Evolutionary conservation across 2,329 filamentous ascomycete species (phyloP), one percentile per base, ranked within the genome.

Genomic region (Akanthomyces dipterigenus): DNA sequence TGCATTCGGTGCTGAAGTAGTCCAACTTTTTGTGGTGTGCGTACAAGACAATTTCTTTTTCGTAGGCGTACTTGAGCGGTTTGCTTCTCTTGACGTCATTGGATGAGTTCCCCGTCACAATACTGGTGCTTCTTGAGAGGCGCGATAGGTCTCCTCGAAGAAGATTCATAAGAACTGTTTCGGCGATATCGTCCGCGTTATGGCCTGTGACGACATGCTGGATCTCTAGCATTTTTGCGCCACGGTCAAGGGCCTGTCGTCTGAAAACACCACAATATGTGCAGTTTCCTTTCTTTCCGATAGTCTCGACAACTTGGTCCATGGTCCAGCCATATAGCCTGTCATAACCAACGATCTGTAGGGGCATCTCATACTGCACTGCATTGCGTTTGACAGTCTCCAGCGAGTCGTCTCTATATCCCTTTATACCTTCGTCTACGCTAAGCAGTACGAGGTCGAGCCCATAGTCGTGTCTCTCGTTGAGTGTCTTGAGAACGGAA

Each of bases 291-390:
- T 97, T 98, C 78, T 97, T 98, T 16, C 95, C 95, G 55, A 99
- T 90, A 53, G 93, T 91, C 69, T 93, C 90, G 4, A 99, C 96
- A 11, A 99, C 95, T 71, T 98, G 91, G 70, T 99, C 95, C 95
- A 99, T 99, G 1, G 93, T 97, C 95, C 95, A 99, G 9, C 93
- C 95, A 72, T 99, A 99, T 11, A 99, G 80, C 70, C 97, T 90
- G 59, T 88, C 88, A 70, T 99, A 99, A 55, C 93, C 92, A 55
- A 99, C 86, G 61, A 99, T 96, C 68, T 91, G 90, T 54, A 99
- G 78, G 0, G 90, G 86, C 88, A 99, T 96, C 1, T 88, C 86
- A 75, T 98, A 97, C 74, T 98, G 92, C 14, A 84, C 74, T 0
- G 93, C 90, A 74, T 99, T 98, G 63, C 93, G 82, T 81, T 97